Conservation (phyloP, 2,329 filamentous ascomycete species). For the Ceratocystiopsis minuta region DNA sequence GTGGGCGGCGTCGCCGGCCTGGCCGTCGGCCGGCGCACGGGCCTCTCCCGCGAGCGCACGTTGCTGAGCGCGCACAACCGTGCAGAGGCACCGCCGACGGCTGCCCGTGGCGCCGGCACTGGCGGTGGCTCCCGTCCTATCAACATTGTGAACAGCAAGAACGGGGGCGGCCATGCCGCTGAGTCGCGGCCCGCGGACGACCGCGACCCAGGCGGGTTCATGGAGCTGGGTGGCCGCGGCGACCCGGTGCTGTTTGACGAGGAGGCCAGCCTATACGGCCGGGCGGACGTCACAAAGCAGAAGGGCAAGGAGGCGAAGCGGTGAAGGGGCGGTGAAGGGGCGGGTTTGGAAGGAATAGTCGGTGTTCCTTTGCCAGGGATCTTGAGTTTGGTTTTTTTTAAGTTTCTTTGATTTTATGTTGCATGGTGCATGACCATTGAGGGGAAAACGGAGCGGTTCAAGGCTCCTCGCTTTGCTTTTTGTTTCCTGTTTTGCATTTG, state of each 20-base stretch:
- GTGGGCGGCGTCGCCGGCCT: constrained; percentile 70
- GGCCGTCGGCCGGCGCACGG: constrained; percentile 66
- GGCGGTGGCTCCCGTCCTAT: no score
- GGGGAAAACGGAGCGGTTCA: no score
- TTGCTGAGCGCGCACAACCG: constrained; percentile 69
- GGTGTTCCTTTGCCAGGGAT: no score
- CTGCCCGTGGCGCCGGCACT: no score
- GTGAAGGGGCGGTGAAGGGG: no score
- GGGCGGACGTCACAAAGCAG: constrained; percentile 18
- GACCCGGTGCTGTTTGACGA: constrained; percentile 62
- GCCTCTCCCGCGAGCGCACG: constrained; percentile 60
- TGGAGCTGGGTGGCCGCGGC: constrained; percentile 69
- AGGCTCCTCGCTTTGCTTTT: no score
- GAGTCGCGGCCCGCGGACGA: constrained; percentile 51
- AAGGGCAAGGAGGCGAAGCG: constrained; percentile 8
- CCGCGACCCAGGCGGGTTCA: constrained; percentile 57
- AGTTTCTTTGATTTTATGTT: no score
- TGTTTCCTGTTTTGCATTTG: no score
- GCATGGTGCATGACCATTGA: no score
- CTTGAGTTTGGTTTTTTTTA: no score
- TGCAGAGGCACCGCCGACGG: constrained; percentile 38
- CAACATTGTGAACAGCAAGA: constrained; percentile 61
- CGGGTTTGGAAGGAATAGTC: no score
- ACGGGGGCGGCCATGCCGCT: constrained; percentile 20
- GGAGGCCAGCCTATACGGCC: constrained; percentile 35